Evolutionary conservation across 352 stramenopile genomes (phyloP).

Genomic region (Halophytophthora polymorphica): DNA sequence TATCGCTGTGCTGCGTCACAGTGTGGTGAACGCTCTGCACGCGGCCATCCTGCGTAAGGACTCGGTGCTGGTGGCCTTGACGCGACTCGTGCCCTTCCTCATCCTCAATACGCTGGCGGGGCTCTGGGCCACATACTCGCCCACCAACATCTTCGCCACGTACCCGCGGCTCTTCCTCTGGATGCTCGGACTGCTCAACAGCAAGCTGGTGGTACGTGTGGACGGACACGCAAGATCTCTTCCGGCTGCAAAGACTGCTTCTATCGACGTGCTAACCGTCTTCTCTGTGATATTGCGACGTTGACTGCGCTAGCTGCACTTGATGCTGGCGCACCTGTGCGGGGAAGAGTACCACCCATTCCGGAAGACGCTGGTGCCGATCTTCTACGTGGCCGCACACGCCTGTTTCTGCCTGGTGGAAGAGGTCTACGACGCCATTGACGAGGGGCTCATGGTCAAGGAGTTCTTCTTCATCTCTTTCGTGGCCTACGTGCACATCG

Average conservation of each 20-base stretch:
- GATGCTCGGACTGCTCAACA: slow-evolving; percentile 86
- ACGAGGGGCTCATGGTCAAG: slow-evolving; percentile 78
- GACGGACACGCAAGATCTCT: no score
- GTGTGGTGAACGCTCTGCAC: slow-evolving; percentile 67
- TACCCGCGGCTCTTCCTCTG: slow-evolving; percentile 84
- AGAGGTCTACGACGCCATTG: slow-evolving; percentile 79
- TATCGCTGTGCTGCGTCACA: slow-evolving; percentile 16
- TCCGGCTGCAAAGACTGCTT: background rate
- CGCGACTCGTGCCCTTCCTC: slow-evolving; percentile 70
- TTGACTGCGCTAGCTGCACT: slow-evolving; percentile 49
- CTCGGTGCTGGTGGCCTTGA: slow-evolving; percentile 77
- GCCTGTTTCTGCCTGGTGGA: slow-evolving; percentile 81
- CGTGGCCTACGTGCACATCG: slow-evolving; percentile 82
- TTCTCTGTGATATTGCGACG: background rate
- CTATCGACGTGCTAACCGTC: background rate
- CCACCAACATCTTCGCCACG: slow-evolving; percentile 63
- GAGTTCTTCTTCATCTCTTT: slow-evolving; percentile 89
- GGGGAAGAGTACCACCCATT: slow-evolving; percentile 88
- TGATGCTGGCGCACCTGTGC: slow-evolving; percentile 86
- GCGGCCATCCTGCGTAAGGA: slow-evolving; percentile 65
- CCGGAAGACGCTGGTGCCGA: slow-evolving; percentile 87
- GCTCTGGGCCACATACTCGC: slow-evolving; percentile 71
- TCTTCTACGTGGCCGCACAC: slow-evolving; percentile 86
- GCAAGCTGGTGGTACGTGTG: slow-evolving; percentile 76
- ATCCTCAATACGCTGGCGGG: slow-evolving; percentile 67